These are phyloP conservation scores for Eucalyptus erythrocorys DNA, from an alignment of 345 rosid genomes.

Conservation along the genomic window DNA sequence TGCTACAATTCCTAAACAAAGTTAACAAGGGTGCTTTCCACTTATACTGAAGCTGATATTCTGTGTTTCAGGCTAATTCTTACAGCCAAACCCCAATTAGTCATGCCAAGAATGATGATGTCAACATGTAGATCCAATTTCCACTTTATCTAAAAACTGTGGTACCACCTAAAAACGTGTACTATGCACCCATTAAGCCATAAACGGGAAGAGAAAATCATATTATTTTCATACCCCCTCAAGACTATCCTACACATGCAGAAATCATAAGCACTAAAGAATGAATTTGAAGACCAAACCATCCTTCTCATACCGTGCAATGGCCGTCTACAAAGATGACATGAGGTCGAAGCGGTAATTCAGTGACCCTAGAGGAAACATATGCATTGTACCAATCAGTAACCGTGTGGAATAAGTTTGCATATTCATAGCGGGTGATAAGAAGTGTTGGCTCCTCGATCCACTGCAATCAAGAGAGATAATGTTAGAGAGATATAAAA, in stretches of 20 bases:
- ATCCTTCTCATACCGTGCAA: conserved; percentile 37
- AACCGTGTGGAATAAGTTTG: conserved; percentile 82
- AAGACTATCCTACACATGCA: not conserved
- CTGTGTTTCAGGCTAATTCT: not conserved
- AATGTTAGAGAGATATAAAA: not conserved
- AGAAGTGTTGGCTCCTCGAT: conserved; percentile 82
- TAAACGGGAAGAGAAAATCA: not conserved
- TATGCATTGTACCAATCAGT: conserved; percentile 97
- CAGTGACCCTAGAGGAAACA: conserved; percentile 78
- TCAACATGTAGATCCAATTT: not conserved
- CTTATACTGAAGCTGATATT: not conserved
- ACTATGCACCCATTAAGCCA: not conserved
- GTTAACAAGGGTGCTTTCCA: not conserved
- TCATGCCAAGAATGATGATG: not conserved
- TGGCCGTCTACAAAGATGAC: conserved; percentile 86
- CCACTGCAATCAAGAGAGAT: conserved; percentile 48
- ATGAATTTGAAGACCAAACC: not conserved
- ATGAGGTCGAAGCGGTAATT: conserved; percentile 68
- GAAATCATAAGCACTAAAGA: not conserved
- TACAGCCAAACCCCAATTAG: not conserved
- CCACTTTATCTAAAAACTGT: not conserved
- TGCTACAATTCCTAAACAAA: not conserved
- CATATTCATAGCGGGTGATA: conserved; percentile 77
- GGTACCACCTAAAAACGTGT: not conserved
- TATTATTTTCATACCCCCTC: not conserved